phyloP scores from a whole-genome alignment of 1,284 basidiomycete genomes.

The Cutaneotrichosporon curvatum region DNA sequence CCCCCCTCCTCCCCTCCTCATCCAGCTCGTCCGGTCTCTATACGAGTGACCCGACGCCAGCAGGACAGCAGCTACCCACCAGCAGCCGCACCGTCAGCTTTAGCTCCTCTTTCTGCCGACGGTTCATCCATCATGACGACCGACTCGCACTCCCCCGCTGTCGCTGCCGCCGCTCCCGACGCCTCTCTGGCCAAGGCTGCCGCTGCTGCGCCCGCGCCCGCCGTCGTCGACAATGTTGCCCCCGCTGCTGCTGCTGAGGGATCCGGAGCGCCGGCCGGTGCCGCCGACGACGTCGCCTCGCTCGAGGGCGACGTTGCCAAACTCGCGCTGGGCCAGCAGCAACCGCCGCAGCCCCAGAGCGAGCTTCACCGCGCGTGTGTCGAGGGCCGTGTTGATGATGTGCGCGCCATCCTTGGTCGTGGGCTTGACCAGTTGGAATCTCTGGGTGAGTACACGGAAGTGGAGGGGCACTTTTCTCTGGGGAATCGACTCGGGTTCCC shows the following conservation, averaged over 20 bases:
- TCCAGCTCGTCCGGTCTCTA: neutral
- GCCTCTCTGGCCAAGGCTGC: neutral
- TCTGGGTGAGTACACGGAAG: constrained; percentile 31
- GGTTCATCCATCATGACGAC: constrained; percentile 2
- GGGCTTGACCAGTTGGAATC: constrained; percentile 35
- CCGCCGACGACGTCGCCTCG: constrained; percentile 6
- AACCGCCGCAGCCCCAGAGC: constrained; percentile 8
- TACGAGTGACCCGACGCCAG: too few relatives aligned
- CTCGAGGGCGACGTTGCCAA: constrained; percentile 13
- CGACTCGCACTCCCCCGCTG: constrained; percentile 2
- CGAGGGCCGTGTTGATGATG: constrained; percentile 38
- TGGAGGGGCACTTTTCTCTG: neutral
- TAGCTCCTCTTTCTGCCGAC: neutral
- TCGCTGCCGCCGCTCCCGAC: neutral
- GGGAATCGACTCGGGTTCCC: too few relatives aligned
- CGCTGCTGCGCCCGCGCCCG: neutral
- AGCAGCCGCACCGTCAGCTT: neutral
- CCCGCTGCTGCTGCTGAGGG: neutral
- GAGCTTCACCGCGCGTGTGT: constrained; percentile 38
- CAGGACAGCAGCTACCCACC: neutral
- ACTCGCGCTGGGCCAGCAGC: constrained; percentile 4
- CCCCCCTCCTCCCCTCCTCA: neutral
- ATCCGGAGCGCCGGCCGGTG: neutral
- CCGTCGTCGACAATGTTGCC: neutral
- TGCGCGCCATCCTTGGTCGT: constrained; percentile 30